Evolutionary conservation across 768 basidiomycete genomes (phyloP), one percentile per base, ranked within the genome.

Genomic region (Clitopilus hobsonii): DNA sequence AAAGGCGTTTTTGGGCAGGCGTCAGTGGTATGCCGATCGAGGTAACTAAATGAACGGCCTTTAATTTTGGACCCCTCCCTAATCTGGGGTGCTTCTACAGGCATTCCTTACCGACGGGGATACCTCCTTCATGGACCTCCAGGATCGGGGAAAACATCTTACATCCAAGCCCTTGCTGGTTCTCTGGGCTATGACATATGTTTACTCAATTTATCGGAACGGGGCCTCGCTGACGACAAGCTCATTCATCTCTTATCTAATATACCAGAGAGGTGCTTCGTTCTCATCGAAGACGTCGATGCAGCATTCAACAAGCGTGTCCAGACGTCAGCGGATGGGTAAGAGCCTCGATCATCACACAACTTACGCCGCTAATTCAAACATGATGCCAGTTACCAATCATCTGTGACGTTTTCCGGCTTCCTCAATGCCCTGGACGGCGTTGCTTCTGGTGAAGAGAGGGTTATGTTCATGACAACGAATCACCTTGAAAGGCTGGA

Each of bases 391-490:
- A 95, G 94, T 23, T 96, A 93, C 67, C 94, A 95, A 71, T 94
- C 94, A 0, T 89, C 90, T 11, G 88, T 99, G 29, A 98, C 97
- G 3, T 98, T 99, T 73, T 98, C 96, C 6, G 97, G 97, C 24
- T 91, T 98, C 66, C 74, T 99, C 38, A 99, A 99, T 63, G 94
- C 95, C 13, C 77, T 99, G 2, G 97, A 99, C 65, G 97, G 97
- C 16, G 96, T 99, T 25, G 96, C 94, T 4, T 97, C 96, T 10
- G 93, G 94, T 38, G 95, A 98, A 72, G 94, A 97, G 64, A 86
- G 97, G n/a, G 88, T 99, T 66, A 84, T 99, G 29, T 99, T 99
- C 73, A 91, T 99, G 87, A 99, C 97, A 0, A 98, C 97, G n/a
- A 99, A 99, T 69, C 97, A 98, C 63, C 67, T 91, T 53, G 85